Conservation (phyloP, 768 basidiomycete genomes). For the Trametes elegans region DNA sequence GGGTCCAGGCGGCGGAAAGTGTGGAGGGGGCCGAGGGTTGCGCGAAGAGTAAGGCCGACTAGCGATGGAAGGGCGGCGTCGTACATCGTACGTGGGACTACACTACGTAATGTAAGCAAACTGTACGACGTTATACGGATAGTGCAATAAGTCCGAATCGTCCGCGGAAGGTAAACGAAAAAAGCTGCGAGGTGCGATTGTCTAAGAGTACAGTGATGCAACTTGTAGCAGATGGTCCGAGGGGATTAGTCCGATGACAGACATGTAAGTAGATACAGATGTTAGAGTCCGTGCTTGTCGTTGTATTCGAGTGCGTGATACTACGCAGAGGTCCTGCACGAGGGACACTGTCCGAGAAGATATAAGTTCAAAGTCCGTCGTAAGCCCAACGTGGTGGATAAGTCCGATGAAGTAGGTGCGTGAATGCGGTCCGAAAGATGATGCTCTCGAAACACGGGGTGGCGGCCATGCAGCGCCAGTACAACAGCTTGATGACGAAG, state of each 20-base stretch:
- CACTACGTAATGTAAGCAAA: conserved; percentile 15
- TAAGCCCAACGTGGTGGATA: conserved; percentile 4
- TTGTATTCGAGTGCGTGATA: background rate
- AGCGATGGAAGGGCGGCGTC: conserved; percentile 14
- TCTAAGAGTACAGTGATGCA: conserved; percentile 19
- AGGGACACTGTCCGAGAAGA: conserved; percentile 4
- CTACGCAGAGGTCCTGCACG: conserved; percentile 9
- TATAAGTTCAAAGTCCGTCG: conserved; percentile 12
- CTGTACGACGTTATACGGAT: conserved; percentile 16
- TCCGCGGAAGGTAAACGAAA: conserved; percentile 8
- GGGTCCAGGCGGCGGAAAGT: background rate
- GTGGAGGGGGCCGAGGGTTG: background rate
- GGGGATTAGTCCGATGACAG: conserved; percentile 4
- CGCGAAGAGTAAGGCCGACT: conserved; percentile 6
- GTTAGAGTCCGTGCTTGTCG: conserved; percentile 5
- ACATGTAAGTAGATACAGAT: conserved; percentile 18
- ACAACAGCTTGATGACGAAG: conserved; percentile 12
- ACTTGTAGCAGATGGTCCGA: conserved; percentile 6
- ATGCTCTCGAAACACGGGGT: conserved; percentile 16
- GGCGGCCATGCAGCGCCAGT: conserved; percentile 18
- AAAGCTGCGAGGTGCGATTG: conserved; percentile 17
- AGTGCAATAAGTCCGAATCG: conserved; percentile 18
- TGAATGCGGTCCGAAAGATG: conserved; percentile 18
- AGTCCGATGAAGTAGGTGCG: conserved; percentile 10
- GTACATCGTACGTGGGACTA: conserved; percentile 18